Evolutionary conservation across 345 rosid genomes (phyloP).

Genomic region (Sisymbrium altissimum): DNA sequence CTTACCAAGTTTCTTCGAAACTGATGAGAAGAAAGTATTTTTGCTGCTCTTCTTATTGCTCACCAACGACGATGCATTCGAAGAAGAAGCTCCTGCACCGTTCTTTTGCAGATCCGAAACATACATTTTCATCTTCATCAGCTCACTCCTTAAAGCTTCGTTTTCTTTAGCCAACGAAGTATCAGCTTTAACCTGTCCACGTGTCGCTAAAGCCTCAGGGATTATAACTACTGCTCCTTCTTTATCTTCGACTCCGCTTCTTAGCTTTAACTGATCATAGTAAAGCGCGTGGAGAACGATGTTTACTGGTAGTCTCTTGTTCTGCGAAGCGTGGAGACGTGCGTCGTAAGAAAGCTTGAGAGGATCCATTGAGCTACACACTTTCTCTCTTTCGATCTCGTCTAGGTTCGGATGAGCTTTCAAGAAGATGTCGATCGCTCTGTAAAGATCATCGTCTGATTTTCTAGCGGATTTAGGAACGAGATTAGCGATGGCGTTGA

Average conservation of each 20-base stretch:
- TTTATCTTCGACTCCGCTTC: slow-evolving; percentile 51
- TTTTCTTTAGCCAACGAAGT: slow-evolving; percentile 70
- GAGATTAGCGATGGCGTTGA: slow-evolving; percentile 76
- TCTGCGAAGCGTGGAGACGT: slow-evolving; percentile 92
- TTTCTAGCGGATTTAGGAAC: slow-evolving; percentile 74
- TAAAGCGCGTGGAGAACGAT: slow-evolving; percentile 83
- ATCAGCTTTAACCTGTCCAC: slow-evolving; percentile 63
- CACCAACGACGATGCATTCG: slow-evolving; percentile 29
- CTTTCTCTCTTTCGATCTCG: slow-evolving; percentile 88
- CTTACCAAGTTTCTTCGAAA: slow-evolving; percentile 85
- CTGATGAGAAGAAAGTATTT: slow-evolving; percentile 62
- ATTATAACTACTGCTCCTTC: slow-evolving; percentile 14
- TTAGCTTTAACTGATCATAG: slow-evolving; percentile 81
- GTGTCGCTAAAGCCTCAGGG: slow-evolving; percentile 45
- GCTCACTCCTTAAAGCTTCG: slow-evolving; percentile 73
- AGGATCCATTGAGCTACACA: slow-evolving; percentile 86
- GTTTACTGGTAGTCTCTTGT: slow-evolving; percentile 88
- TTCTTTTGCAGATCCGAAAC: slow-evolving; percentile 62
- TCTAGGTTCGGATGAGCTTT: slow-evolving; percentile 93
- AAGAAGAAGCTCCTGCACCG: slow-evolving; percentile 32
- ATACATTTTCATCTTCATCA: slow-evolving; percentile 80
- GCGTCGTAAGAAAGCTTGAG: slow-evolving; percentile 84
- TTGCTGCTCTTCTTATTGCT: slow-evolving; percentile 36
- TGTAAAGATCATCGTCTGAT: slow-evolving; percentile 79
- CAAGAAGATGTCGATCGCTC: slow-evolving; percentile 80